phyloP scores from a whole-genome alignment of 2,329 filamentous ascomycete species.

The Zasmidium angulare region DNA sequence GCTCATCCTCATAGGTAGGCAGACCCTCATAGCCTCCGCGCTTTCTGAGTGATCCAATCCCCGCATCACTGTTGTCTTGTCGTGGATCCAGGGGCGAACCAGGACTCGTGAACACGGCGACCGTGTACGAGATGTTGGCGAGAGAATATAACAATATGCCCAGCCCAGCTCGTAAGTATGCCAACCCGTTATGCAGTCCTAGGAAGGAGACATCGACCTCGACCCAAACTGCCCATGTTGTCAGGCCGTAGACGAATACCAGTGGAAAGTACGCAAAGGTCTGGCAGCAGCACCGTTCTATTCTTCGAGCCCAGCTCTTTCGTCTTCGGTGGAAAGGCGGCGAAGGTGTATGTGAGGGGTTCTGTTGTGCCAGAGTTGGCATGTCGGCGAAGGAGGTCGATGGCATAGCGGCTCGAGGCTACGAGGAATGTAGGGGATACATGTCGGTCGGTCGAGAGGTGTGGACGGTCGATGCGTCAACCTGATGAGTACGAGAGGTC shows the following conservation, averaged over 20 bases:
- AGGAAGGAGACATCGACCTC: constrained; percentile 60
- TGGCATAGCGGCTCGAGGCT: constrained; percentile 10
- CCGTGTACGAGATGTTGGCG: constrained; percentile 85
- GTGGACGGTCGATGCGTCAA: background rate
- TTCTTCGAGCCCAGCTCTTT: constrained; percentile 60
- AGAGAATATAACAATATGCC: constrained; percentile 73
- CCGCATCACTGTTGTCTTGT: constrained; percentile 21
- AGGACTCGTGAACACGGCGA: constrained; percentile 88
- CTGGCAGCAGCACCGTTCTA: constrained; percentile 82
- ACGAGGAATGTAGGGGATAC: background rate
- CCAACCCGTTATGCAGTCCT: constrained; percentile 11
- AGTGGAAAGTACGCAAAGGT: constrained; percentile 34
- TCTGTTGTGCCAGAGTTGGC: constrained; percentile 26
- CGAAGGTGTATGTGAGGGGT: constrained; percentile 22
- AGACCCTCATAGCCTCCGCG: constrained; percentile 71
- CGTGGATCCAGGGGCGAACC: constrained; percentile 60
- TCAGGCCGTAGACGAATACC: constrained; percentile 50
- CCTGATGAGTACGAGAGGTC: no score
- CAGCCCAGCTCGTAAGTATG: constrained; percentile 49
- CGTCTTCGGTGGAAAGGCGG: constrained; percentile 33
- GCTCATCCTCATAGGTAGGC: constrained; percentile 64
- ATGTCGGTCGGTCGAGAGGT: background rate
- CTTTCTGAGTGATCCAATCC: constrained; percentile 14
- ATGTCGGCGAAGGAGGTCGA: constrained; percentile 27
- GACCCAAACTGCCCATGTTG: constrained; percentile 93